Conservation (phyloP, 768 basidiomycete species). For the Pulveroboletus frians region DNA sequence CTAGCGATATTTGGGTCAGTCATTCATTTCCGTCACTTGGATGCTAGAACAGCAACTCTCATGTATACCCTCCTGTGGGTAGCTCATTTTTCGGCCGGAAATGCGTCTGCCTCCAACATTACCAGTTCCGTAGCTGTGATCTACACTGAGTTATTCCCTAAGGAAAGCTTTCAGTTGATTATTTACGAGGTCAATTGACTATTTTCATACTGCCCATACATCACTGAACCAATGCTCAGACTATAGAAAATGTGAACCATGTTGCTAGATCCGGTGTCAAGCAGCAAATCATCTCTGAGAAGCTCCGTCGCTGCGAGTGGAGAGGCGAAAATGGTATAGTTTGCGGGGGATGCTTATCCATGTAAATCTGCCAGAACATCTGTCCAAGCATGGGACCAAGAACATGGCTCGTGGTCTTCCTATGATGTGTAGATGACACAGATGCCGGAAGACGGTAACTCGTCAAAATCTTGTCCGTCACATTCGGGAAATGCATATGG, state of each 20-base stretch:
- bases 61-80: neutral
- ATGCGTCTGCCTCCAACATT: neutral
- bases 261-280: neutral
- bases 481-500: too few species aligned
- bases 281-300: neutral
- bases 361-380: slow-evolving; percentile 6
- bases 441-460: slow-evolving; percentile 11
- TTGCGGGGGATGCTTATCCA: neutral
- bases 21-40: neutral
- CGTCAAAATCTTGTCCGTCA: slow-evolving; percentile 22
- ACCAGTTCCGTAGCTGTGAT: neutral
- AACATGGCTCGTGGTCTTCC: neutral
- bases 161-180: neutral
- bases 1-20: neutral
- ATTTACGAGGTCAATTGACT: neutral
- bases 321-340: neutral
- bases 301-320: slow-evolving; percentile 7
- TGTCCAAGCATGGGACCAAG: slow-evolving; percentile 14
- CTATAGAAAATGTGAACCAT: neutral
- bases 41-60: neutral
- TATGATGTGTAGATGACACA: slow-evolving; percentile 10
- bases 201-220: neutral
- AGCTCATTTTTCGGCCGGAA: neutral
- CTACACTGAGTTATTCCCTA: neutral
- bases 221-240: neutral